Percentiles rank a stretch among this genome's conserved stretches.
phyloP scores from a whole-genome alignment of 2,329 filamentous ascomycete genomes.

The Colletotrichum costaricense region DNA sequence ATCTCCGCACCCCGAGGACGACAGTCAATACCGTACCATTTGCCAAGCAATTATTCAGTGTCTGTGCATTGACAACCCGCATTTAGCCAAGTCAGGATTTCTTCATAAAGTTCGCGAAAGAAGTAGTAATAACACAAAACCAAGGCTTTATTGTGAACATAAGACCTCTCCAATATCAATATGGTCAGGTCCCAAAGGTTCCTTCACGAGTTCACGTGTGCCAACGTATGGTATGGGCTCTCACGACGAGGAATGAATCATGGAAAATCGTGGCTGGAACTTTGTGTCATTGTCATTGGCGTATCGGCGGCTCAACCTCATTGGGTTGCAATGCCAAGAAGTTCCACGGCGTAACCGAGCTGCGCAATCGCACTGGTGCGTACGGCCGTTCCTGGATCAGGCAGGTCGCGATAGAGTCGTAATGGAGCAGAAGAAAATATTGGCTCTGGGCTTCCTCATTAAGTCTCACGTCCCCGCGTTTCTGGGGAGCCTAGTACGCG shows the following conservation, averaged over 20 bases:
- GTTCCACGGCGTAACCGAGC: slow-evolving; percentile 1
- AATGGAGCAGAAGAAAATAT: not conserved
- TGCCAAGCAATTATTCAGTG: not conserved
- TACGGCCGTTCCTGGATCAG: slow-evolving; percentile 21
- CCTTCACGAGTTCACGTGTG: not conserved
- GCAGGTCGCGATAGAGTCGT: slow-evolving; percentile 6
- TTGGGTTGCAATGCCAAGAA: slow-evolving; percentile 14
- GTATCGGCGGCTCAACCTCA: slow-evolving; percentile 5
- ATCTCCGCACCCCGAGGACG: too few species aligned
- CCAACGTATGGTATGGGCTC: not conserved
- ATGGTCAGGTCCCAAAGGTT: not conserved
- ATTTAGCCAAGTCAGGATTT: not conserved
- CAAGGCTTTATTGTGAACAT: too few species aligned
- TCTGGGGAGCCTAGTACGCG: not conserved
- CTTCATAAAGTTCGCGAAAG: too few species aligned
- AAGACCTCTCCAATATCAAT: too few species aligned
- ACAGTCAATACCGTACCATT: not conserved
- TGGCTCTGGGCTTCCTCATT: slow-evolving; percentile 16
- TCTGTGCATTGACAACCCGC: not conserved
- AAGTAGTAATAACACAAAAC: too few species aligned
- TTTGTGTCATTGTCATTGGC: not conserved
- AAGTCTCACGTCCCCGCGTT: slow-evolving; percentile 10
- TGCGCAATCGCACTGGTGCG: slow-evolving; percentile 11
- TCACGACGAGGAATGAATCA: not conserved
- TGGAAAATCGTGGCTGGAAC: not conserved